phyloP scores from a whole-genome alignment of 1,139 yeast species.

The Scheffersomyces insectosa region DNA sequence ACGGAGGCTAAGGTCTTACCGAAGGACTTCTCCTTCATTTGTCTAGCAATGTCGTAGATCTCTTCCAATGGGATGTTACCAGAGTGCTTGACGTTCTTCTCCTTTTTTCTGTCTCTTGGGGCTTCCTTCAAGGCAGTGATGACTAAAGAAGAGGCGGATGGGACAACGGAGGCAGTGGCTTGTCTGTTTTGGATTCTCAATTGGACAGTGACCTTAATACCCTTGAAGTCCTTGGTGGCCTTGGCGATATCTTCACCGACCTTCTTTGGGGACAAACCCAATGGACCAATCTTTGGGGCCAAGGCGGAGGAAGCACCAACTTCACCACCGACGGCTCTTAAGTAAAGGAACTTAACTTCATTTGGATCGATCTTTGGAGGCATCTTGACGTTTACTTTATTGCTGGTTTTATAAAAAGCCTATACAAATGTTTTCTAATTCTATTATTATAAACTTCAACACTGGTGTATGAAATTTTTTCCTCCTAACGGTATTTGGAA shows the following conservation, averaged over 20 bases:
- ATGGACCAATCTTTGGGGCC: constrained; percentile 99
- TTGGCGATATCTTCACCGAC: constrained; percentile 99
- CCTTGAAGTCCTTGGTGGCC: constrained; percentile 99
- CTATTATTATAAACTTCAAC: background rate
- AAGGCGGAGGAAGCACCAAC: constrained; percentile 99
- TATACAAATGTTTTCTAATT: background rate
- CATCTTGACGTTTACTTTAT: constrained; percentile 42
- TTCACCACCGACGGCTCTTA: constrained; percentile 99
- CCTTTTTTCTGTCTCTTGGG: constrained; percentile 99
- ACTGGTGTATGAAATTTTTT: background rate
- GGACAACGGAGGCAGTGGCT: constrained; percentile 98
- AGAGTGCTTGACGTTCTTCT: constrained; percentile 98
- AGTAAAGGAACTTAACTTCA: constrained; percentile 98
- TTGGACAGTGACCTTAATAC: constrained; percentile 98
- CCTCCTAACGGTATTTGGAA: background rate
- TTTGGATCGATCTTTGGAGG: constrained; percentile 98
- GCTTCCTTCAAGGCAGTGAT: constrained; percentile 99
- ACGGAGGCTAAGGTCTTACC: constrained; percentile 98
- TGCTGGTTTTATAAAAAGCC: background rate
- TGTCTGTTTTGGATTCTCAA: constrained; percentile 99
- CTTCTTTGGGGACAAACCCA: constrained; percentile 99
- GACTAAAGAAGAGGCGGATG: constrained; percentile 98
- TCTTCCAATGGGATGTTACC: constrained; percentile 98
- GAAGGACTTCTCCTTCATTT: constrained; percentile 95
- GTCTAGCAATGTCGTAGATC: constrained; percentile 96